Percentiles rank a stretch among this genome's conserved stretches.
These are phyloP conservation scores for Solanum infundibuliforme DNA, from an alignment of 257 asterid genomes.

Conservation along the genomic window DNA sequence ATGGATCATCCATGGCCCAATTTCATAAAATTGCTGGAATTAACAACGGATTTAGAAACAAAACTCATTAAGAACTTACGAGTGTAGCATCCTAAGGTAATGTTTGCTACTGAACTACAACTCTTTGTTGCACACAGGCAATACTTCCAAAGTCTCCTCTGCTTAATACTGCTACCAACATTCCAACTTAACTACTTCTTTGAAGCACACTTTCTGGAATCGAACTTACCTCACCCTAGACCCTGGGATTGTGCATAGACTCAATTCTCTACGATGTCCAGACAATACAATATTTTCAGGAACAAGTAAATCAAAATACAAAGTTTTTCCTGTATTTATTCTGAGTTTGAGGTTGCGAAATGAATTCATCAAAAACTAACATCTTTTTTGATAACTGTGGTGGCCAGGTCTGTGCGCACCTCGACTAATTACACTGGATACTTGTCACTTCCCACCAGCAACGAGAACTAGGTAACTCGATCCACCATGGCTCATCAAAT, in stretches of 20 bases:
- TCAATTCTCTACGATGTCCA: neutral
- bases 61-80: neutral
- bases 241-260: neutral
- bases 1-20: neutral
- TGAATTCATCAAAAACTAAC: neutral
- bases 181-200: neutral
- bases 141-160: neutral
- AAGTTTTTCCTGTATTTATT: neutral
- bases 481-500: neutral
- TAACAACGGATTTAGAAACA: neutral
- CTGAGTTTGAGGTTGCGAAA: neutral
- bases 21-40: neutral
- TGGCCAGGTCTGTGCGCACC: neutral
- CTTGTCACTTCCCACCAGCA: neutral
- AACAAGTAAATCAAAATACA: neutral
- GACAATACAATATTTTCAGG: neutral
- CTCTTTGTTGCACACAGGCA: neutral
- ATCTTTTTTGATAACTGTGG: neutral
- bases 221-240: neutral
- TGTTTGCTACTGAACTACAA: neutral
- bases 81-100: neutral
- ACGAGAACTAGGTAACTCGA: neutral
- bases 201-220: neutral
- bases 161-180: neutral
- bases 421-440: neutral